Conservation (phyloP, 2,329 filamentous ascomycete genomes). For the Phoma sp. region DNA sequence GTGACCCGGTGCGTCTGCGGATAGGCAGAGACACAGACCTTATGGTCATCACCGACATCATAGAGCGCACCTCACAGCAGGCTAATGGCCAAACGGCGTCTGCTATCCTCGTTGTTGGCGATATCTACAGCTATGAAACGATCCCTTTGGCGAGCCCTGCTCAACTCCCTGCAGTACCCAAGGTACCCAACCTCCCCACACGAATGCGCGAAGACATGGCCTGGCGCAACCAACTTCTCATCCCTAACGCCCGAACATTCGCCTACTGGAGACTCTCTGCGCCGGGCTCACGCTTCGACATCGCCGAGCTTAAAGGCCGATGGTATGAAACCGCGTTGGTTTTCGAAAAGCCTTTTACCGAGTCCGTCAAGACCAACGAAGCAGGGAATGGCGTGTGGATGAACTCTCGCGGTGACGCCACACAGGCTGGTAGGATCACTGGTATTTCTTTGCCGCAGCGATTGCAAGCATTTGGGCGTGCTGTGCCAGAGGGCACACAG, state of each 20-base stretch:
- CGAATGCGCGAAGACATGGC: constrained; percentile 60
- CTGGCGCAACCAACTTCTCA: constrained; percentile 54
- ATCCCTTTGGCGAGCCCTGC: constrained; percentile 30
- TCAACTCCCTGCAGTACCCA: constrained; percentile 46
- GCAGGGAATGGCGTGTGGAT: constrained; percentile 54
- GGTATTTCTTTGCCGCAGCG: constrained; percentile 43
- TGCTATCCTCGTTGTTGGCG: constrained; percentile 54
- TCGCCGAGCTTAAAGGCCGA: constrained; percentile 62
- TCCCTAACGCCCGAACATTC: constrained; percentile 42
- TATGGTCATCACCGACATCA: constrained; percentile 54
- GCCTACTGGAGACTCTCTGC: constrained; percentile 54
- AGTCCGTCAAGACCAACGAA: constrained; percentile 47
- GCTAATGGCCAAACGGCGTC: constrained; percentile 24
- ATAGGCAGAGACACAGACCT: constrained; percentile 55
- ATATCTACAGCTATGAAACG: constrained; percentile 58
- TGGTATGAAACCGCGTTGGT: constrained; percentile 65
- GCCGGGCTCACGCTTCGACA: constrained; percentile 40
- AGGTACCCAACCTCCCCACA: constrained; percentile 54
- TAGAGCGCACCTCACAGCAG: constrained; percentile 46
- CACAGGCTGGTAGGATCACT: constrained; percentile 26
- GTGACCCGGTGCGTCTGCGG: constrained; percentile 62
- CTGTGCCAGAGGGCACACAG: constrained; percentile 46
- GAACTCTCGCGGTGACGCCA: constrained; percentile 54
- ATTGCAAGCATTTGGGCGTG: constrained; percentile 50
- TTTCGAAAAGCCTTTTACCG: constrained; percentile 45